Base-by-base conservation (phyloP, 2,329 filamentous ascomycete species). In the Fusarium bactridioides region DNA sequence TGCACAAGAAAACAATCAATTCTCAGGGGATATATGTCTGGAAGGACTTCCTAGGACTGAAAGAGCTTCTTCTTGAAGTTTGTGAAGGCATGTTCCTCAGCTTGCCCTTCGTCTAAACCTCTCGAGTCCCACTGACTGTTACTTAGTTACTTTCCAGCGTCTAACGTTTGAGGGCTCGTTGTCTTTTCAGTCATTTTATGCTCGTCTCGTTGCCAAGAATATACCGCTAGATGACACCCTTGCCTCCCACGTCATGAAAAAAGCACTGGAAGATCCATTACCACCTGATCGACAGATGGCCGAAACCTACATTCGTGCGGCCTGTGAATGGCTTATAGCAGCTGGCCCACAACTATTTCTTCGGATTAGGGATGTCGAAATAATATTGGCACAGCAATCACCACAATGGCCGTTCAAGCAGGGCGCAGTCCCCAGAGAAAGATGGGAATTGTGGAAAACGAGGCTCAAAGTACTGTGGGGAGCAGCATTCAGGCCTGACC, bases 151-250 rank as follows among this genome's bases (percentile, higher is more conserved):
- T n/a, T 10, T 16, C 13, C 21, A 43, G 35, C 19, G 19, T 31
- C 66, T 7, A 63, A 77, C 50, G 33, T 6, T 12, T n/a, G 13
- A 27, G 16, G 33, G 33, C 55, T 82, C 79, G 79, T 67, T 78
- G 37, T 79, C 77, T 15, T 68, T 81, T 70, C 79, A 82, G 74
- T 79, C 79, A 16, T 80, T 82, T 48, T 74, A 76, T 53, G 80
- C 80, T 29, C 79, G 77, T 53, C 65, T 80, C 40, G 23, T 73
- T 59, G 77, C 74, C 64, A 54, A 67, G n/a, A 38, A 48, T 12
- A 66, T 76, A 23, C 62, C 69, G 29, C 19, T 54, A 16, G 79
- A 78, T 72, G 68, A 68, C 45, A 78, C 78, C 56, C 74, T 80
- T 45, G 79, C 72, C 57, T 65, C 80, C 59, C 79, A 77, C 77